Percentiles rank a stretch among this genome's conserved stretches.
phyloP scores from a whole-genome alignment of 345 rosid genomes.

The Cardamine occulta region DNA sequence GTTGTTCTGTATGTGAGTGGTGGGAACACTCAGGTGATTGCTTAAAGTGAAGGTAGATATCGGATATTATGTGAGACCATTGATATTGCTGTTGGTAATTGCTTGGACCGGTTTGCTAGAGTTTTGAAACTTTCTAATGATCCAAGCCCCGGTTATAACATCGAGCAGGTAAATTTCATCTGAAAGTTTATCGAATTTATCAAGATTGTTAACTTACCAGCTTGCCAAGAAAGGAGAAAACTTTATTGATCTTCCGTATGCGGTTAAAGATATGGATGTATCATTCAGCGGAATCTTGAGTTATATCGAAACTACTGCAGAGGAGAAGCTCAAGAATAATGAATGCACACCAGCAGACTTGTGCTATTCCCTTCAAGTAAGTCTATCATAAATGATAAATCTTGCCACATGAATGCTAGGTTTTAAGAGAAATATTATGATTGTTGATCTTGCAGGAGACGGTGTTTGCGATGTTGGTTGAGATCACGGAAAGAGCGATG shows the following conservation, averaged over 20 bases:
- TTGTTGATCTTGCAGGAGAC: conserved; percentile 62
- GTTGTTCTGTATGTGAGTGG: conserved; percentile 97
- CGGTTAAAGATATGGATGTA: conserved; percentile 98
- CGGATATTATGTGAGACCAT: too few species aligned
- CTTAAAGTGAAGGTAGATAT: too few species aligned
- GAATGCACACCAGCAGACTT: conserved; percentile 94
- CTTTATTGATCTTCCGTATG: conserved; percentile 90
- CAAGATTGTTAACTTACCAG: conserved; percentile 44
- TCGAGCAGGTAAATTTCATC: conserved; percentile 73
- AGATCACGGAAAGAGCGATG: conserved; percentile 97
- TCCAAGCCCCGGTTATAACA: conserved; percentile 97
- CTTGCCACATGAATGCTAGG: too few species aligned
- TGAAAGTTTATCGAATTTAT: too few species aligned
- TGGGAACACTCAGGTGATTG: conserved; percentile 55
- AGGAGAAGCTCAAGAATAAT: conserved; percentile 77
- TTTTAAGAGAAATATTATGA: too few species aligned
- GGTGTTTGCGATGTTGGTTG: conserved; percentile 91
- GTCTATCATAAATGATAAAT: conserved; percentile 19
- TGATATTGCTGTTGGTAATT: conserved; percentile 37
- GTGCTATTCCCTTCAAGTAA: conserved; percentile 94
- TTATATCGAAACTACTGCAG: conserved; percentile 80
- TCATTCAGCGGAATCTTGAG: conserved; percentile 96
- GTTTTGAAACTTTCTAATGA: conserved; percentile 88
- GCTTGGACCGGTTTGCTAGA: conserved; percentile 58
- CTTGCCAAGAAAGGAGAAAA: conserved; percentile 94